These are phyloP conservation scores for Dacryopinax spathularia DNA, from an alignment of 768 basidiomycete species.

Conservation along the genomic window DNA sequence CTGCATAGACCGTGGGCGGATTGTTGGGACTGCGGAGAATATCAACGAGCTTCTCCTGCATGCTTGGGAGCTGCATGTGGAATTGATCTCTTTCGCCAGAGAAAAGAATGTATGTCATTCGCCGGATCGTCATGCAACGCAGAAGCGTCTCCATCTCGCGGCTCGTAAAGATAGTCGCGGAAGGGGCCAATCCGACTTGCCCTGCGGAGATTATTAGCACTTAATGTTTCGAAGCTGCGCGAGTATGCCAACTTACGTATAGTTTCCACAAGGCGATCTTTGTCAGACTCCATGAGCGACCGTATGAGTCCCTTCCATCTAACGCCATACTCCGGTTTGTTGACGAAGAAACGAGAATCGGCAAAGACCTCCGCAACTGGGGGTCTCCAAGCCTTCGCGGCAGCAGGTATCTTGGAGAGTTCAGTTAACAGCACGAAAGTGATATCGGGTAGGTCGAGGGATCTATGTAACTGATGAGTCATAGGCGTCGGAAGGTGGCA, in stretches of 20 bases:
- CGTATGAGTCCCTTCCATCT: conserved; percentile 70
- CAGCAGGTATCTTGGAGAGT: conserved; percentile 61
- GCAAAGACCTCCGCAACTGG: conserved; percentile 68
- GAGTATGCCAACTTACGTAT: conserved; percentile 39
- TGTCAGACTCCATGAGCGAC: conserved; percentile 71
- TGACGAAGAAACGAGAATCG: conserved; percentile 80
- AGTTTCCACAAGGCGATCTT: conserved; percentile 69
- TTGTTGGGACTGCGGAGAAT: conserved; percentile 61
- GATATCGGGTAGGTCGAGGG: conserved; percentile 53
- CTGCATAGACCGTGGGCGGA: conserved; percentile 75
- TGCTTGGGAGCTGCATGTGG: conserved; percentile 71
- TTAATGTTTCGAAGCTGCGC: not conserved
- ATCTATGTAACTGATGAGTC: conserved; percentile 27
- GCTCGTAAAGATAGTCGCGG: conserved; percentile 92
- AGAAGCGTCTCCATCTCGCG: conserved; percentile 84
- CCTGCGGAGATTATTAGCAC: conserved; percentile 11
- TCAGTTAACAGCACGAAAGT: conserved; percentile 58
- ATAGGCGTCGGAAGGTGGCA: not conserved
- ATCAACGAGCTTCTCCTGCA: conserved; percentile 96
- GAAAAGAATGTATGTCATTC: conserved; percentile 76
- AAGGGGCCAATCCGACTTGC: conserved; percentile 58
- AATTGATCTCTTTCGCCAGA: conserved; percentile 84
- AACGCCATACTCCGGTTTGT: conserved; percentile 37
- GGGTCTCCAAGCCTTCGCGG: conserved; percentile 72
- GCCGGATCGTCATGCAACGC: conserved; percentile 71